Evolutionary conservation across 768 basidiomycete genomes (phyloP), one percentile per base, ranked within the genome.

Genomic region (Chiua virens): DNA sequence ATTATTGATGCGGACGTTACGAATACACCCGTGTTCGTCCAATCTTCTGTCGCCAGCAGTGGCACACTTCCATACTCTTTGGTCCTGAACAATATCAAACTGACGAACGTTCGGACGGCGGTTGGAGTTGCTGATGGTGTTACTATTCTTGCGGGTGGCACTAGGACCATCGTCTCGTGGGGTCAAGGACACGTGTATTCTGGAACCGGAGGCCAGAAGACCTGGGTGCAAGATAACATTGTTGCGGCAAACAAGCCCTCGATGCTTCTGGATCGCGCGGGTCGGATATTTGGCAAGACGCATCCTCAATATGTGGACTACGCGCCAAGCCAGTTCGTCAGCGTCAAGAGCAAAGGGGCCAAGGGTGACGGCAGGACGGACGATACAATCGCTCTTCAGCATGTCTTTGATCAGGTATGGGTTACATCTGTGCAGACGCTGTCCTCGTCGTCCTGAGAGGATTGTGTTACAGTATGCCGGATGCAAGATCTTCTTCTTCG

Each of bases 401-500:
- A 73, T 7, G 70, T 88, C 17, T 76, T 92, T 43, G 61, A 76
- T 40, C 65, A 82, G 69, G 87, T 81, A 51, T 22, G 13, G 2
- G 9, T 30, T 8, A 2, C 9, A 14, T 30, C 5, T 21, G 2
- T 38, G n/a, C 7, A 17, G 37, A 27, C 8, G 3, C n/a, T n/a
- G 18, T 20, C 11, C 8, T 15, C n/a, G n/a, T 11, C 1, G 14
- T 30, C 20, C 39, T 36, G 17, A 40, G 23, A 3, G 5, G 9
- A 14, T 20, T 49, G 0, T 22, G 0, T 45, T 8, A 3, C 51
- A 89, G 87, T 87, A 77, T 57, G 72, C 83, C 6, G 83, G 83
- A 9, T 82, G 83, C 75, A 89, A 84, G 61, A 84, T 92, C 61
- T 83, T 92, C 42, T 90, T 88, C 74, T 82, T 91, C 62, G 89